phyloP scores from a whole-genome alignment of 75 land plant species.

The Chamaecyparis obtusa region DNA sequence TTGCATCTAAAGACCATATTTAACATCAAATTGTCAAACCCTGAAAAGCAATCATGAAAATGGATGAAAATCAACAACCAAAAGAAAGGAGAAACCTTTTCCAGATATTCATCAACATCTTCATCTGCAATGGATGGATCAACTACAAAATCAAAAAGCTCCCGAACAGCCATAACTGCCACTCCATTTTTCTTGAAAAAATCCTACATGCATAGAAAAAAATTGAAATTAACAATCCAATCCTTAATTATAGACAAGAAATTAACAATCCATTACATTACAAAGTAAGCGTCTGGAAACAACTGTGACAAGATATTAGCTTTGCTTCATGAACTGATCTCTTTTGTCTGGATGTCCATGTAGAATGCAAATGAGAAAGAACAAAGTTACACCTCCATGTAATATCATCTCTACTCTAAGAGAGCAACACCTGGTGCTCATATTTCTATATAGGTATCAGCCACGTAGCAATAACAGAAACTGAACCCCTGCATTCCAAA shows the following conservation, averaged over 20 bases:
- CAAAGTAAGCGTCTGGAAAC: too few relatives aligned
- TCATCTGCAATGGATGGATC: slow-evolving; percentile 81
- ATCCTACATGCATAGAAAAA: slow-evolving; percentile 43
- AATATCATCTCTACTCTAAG: background rate
- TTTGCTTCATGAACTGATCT: background rate
- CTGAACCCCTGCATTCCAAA: background rate
- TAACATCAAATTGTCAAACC: background rate
- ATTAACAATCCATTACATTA: too few relatives aligned
- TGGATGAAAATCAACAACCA: background rate
- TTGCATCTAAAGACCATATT: slow-evolving; percentile 58
- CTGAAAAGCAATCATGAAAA: background rate
- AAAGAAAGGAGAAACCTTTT: slow-evolving; percentile 49
- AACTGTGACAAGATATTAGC: too few relatives aligned
- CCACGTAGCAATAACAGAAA: background rate
- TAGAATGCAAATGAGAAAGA: background rate
- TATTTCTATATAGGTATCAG: background rate
- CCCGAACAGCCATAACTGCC: slow-evolving; percentile 87
- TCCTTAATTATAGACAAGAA: background rate
- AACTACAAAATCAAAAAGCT: slow-evolving; percentile 90
- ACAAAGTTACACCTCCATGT: too few relatives aligned
- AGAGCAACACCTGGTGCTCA: background rate
- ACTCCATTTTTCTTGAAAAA: slow-evolving; percentile 90
- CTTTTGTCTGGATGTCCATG: background rate
- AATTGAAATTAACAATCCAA: background rate
- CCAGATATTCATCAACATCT: slow-evolving; percentile 72